Evolutionary conservation across 257 asterid genomes (phyloP).

Genomic region (Penstemon eatonii): DNA sequence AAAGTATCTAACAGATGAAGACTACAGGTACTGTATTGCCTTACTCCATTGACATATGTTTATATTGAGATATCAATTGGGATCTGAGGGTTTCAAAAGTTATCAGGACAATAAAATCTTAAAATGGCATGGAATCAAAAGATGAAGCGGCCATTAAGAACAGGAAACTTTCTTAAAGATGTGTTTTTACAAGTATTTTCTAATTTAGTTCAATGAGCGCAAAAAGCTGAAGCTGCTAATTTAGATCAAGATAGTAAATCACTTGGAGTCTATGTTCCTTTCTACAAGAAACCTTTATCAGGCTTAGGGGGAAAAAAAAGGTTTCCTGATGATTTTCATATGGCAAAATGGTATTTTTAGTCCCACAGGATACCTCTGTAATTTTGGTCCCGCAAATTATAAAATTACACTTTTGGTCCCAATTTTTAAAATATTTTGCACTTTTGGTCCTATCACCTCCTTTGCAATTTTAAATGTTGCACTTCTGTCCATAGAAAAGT

Average conservation of each 20-base stretch:
- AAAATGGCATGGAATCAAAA: neutral
- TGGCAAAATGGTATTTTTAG: too few species aligned
- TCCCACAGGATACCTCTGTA: too few species aligned
- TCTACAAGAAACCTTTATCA: neutral
- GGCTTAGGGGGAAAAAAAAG: too few species aligned
- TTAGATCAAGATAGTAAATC: neutral
- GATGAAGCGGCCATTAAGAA: too few species aligned
- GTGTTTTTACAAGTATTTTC: neutral
- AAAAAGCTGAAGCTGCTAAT: neutral
- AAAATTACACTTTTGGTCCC: too few species aligned
- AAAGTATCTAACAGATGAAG: constrained; percentile 83
- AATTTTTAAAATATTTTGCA: too few species aligned
- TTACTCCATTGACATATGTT: neutral
- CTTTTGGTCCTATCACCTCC: too few species aligned
- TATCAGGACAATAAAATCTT: neutral
- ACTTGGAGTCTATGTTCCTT: neutral
- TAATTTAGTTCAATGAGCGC: neutral
- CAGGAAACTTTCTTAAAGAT: neutral
- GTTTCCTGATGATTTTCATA: too few species aligned
- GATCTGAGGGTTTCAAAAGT: constrained; percentile 9
- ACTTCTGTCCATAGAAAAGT: too few species aligned
- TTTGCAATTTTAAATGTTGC: too few species aligned
- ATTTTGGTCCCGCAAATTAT: too few species aligned
- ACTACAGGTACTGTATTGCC: constrained; percentile 57
- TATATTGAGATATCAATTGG: constrained; percentile 1